phyloP scores from a whole-genome alignment of 331 rosid genomes.

The Phaseolus coccineus region DNA sequence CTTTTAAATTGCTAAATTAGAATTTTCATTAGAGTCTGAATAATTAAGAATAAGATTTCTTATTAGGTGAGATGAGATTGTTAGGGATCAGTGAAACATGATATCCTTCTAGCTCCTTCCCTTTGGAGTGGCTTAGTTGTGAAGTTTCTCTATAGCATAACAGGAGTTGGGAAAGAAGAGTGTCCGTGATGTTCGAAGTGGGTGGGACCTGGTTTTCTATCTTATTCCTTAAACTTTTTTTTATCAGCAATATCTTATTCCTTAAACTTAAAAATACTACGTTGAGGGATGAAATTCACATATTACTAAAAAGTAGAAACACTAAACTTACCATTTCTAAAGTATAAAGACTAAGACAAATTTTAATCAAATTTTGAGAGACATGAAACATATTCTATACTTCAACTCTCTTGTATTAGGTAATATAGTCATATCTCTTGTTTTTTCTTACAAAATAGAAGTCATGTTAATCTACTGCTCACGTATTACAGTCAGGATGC shows the following conservation, averaged over 20 bases:
- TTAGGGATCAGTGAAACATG: neutral
- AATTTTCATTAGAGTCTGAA: neutral
- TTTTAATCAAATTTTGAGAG: neutral
- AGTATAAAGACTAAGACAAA: too few relatives aligned
- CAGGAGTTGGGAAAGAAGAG: neutral
- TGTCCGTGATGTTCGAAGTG: neutral
- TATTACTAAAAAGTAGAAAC: too few relatives aligned
- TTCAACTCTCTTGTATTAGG: neutral
- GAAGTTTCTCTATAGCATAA: constrained; percentile 11
- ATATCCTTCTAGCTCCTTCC: neutral
- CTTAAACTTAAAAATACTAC: too few relatives aligned
- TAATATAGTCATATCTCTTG: neutral
- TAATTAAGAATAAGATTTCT: neutral
- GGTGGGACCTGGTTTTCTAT: constrained; percentile 29
- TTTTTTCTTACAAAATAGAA: neutral
- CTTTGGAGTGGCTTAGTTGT: neutral
- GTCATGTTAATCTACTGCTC: neutral
- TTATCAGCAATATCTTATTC: too few relatives aligned
- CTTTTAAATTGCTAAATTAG: neutral
- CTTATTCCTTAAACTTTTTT: neutral
- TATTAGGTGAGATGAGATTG: neutral
- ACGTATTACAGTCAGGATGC: constrained; percentile 71
- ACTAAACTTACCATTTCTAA: too few relatives aligned
- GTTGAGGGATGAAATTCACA: too few relatives aligned
- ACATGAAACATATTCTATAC: too few relatives aligned